Conservation (phyloP, 2,329 filamentous ascomycete species). For the Xylaria sp. region DNA sequence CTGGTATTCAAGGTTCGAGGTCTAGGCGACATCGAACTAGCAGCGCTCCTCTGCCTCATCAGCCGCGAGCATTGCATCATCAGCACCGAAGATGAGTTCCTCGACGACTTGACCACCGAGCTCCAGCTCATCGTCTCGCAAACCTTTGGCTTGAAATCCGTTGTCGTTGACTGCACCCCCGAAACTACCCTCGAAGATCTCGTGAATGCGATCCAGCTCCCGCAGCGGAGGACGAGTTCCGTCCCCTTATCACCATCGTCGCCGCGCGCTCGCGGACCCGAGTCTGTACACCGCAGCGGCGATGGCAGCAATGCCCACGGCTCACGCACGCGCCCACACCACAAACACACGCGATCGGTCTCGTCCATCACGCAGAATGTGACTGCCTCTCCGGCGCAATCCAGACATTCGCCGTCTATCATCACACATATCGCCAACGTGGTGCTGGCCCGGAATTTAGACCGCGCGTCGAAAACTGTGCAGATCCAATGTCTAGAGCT, state of each 20-base stretch:
- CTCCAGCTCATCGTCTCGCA: conserved; percentile 64
- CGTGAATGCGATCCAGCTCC: conserved; percentile 59
- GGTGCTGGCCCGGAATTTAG: conserved; percentile 74
- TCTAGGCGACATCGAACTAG: conserved; percentile 83
- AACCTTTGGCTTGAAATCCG: conserved; percentile 67
- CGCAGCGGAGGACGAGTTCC: conserved; percentile 26
- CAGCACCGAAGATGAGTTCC: conserved; percentile 57
- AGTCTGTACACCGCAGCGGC: conserved; percentile 9
- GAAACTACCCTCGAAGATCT: conserved; percentile 78
- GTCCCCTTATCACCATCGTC: conserved; percentile 24
- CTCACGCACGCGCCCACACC: conserved; percentile 2
- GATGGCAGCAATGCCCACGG: not conserved
- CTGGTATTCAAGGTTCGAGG: conserved; percentile 67
- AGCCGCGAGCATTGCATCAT: conserved; percentile 85
- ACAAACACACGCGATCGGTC: conserved; percentile 1
- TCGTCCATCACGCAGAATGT: conserved; percentile 3
- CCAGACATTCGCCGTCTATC: conserved; percentile 1
- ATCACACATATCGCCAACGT: conserved; percentile 63
- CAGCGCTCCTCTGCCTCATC: conserved; percentile 73
- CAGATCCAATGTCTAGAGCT: conserved; percentile 79
- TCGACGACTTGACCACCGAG: conserved; percentile 68
- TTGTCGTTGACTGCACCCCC: conserved; percentile 66
- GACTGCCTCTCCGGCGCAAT: conserved; percentile 1
- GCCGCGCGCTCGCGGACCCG: conserved; percentile 21
- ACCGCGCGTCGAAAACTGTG: conserved; percentile 65